Conservation (phyloP, 345 rosid genomes). For the Camelina hispida region DNA sequence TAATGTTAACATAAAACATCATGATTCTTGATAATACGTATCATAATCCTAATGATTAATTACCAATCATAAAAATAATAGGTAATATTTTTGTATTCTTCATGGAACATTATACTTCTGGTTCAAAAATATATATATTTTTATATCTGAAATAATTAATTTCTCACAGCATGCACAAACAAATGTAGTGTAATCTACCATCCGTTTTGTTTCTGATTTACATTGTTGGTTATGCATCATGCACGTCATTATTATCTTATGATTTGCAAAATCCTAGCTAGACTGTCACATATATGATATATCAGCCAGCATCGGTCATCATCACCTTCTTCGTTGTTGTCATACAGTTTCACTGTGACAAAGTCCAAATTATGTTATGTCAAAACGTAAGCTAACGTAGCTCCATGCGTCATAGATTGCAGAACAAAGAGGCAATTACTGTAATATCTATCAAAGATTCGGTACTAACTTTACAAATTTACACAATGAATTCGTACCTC, state of each 20-base stretch:
- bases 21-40: too few relatives aligned
- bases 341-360: constrained; percentile 3
- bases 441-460: constrained; percentile 23
- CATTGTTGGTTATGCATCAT: constrained; percentile 10
- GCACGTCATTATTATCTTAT: not conserved
- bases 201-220: not conserved
- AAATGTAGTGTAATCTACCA: not conserved
- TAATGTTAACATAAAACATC: too few relatives aligned
- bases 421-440: not conserved
- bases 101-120: too few relatives aligned
- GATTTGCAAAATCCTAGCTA: not conserved
- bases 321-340: not conserved
- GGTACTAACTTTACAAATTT: constrained; percentile 16
- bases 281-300: not conserved
- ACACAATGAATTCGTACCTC: constrained; percentile 5
- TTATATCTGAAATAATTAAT: not conserved
- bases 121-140: too few relatives aligned
- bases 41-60: too few relatives aligned
- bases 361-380: constrained; percentile 10
- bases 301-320: not conserved
- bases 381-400: constrained; percentile 14
- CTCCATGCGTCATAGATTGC: constrained; percentile 27
- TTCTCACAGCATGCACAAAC: not conserved
- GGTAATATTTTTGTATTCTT: too few relatives aligned
- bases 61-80: too few relatives aligned